phyloP scores from a whole-genome alignment of 1,284 basidiomycete genomes.

The Athelia psychrophila region DNA sequence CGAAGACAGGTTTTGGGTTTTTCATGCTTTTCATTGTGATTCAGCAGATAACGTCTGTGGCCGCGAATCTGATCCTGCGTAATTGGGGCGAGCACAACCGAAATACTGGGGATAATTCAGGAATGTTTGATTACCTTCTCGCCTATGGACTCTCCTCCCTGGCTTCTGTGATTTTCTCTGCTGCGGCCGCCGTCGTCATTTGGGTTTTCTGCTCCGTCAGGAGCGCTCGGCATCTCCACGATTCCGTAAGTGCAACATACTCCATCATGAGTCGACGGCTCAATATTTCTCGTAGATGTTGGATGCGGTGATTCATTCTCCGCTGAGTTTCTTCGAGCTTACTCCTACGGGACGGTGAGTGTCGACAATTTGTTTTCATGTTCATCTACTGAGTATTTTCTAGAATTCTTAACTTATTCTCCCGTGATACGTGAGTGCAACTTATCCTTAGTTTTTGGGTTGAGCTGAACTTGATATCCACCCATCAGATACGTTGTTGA shows the following conservation, averaged over 20 bases:
- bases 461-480: not conserved
- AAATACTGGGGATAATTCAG: slow-evolving; percentile 53
- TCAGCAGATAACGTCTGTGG: slow-evolving; percentile 52
- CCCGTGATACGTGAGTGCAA: slow-evolving; percentile 77
- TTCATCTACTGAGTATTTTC: not conserved
- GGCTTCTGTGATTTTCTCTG: slow-evolving; percentile 49
- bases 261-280: slow-evolving; percentile 7
- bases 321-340: slow-evolving; percentile 85
- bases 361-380: slow-evolving; percentile 2
- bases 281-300: slow-evolving; percentile 54
- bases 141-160: slow-evolving; percentile 63
- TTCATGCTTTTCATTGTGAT: slow-evolving; percentile 62
- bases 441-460: not conserved
- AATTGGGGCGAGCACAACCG: slow-evolving; percentile 82
- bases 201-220: slow-evolving; percentile 80
- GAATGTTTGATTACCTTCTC: slow-evolving; percentile 56
- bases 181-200: slow-evolving; percentile 58
- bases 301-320: slow-evolving; percentile 75
- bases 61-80: slow-evolving; percentile 71
- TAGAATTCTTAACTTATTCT: slow-evolving; percentile 87
- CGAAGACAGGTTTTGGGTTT: slow-evolving; percentile 63
- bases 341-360: slow-evolving; percentile 76
- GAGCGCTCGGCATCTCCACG: slow-evolving; percentile 76
- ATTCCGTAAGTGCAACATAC: slow-evolving; percentile 46
- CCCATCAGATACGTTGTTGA: slow-evolving; percentile 63